These are phyloP conservation scores for Monosporascus sp. DNA, from an alignment of 2,329 filamentous ascomycete genomes.

Conservation along the genomic window DNA sequence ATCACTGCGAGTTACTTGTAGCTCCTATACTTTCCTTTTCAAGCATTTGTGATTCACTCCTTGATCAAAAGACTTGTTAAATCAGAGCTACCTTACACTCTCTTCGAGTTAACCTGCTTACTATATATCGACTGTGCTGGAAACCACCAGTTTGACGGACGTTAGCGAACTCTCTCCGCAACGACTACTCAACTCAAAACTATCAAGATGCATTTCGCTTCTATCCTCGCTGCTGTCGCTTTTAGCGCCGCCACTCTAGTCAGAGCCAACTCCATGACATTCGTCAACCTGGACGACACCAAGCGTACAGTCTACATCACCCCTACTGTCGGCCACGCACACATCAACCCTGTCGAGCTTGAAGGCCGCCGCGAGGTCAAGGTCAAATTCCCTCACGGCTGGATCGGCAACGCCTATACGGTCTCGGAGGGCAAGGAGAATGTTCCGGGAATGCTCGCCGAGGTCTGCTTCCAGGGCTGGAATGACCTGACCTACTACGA, in stretches of 20 bases:
- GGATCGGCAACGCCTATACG: conserved; percentile 48
- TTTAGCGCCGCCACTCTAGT: conserved; percentile 36
- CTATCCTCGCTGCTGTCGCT: conserved; percentile 36
- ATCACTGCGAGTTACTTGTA: conserved; percentile 15
- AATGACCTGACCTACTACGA: conserved; percentile 49
- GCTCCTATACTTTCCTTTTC: conserved; percentile 20
- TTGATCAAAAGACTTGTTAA: conserved; percentile 18
- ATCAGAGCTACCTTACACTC: conserved; percentile 13
- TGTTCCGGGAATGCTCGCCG: conserved; percentile 46
- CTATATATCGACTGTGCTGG: conserved; percentile 2
- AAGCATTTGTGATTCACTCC: conserved; percentile 21
- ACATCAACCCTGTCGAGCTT: conserved; percentile 35
- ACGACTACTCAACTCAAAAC: conserved; percentile 16
- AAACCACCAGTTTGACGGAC: not conserved
- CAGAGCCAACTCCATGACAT: conserved; percentile 48
- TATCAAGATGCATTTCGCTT: conserved; percentile 52
- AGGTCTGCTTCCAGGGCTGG: conserved; percentile 45
- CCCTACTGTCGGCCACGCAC: conserved; percentile 30
- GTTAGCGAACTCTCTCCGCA: conserved; percentile 7
- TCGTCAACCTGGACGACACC: conserved; percentile 51
- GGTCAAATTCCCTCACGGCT: conserved; percentile 37
- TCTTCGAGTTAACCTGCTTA: conserved; percentile 10
- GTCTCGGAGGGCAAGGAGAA: conserved; percentile 37
- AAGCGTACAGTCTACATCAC: conserved; percentile 48
- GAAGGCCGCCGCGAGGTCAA: conserved; percentile 30